These are phyloP conservation scores for Fusarium sp. DNA, from an alignment of 2,329 filamentous ascomycete species.

Conservation along the genomic window DNA sequence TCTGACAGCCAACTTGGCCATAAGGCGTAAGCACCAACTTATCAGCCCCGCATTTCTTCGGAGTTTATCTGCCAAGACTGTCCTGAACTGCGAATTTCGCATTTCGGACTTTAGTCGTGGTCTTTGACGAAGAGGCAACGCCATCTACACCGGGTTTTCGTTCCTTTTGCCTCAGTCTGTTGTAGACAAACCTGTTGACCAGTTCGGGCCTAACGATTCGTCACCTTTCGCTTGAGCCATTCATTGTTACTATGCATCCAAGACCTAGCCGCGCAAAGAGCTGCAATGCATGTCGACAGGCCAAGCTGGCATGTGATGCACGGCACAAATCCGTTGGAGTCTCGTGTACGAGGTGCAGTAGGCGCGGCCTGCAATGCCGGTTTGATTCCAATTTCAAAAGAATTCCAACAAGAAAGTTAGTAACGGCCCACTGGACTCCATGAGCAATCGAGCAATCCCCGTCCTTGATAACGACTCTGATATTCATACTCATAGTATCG, in stretches of 20 bases:
- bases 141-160: background rate
- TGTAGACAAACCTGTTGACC: background rate
- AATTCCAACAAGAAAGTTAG: background rate
- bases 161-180: background rate
- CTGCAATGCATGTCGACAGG: background rate
- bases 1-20: background rate
- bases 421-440: fast-evolving
- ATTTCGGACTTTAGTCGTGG: background rate
- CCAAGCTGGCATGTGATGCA: background rate
- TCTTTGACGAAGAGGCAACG: background rate
- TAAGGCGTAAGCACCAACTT: background rate
- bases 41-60: background rate
- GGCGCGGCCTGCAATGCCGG: background rate
- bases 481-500: background rate
- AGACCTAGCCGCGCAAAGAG: background rate
- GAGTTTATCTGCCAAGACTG: background rate
- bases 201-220: fast-evolving
- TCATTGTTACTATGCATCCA: background rate
- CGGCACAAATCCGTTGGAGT: background rate
- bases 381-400: background rate
- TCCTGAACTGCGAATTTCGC: background rate
- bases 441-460: no score
- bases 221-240: fast-evolving
- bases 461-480: fast-evolving
- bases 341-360: background rate